Evolutionary conservation across 164 flowering plant genomes (phyloP), one percentile per base, ranked within the genome.

Genomic region (Annona squamosa): DNA sequence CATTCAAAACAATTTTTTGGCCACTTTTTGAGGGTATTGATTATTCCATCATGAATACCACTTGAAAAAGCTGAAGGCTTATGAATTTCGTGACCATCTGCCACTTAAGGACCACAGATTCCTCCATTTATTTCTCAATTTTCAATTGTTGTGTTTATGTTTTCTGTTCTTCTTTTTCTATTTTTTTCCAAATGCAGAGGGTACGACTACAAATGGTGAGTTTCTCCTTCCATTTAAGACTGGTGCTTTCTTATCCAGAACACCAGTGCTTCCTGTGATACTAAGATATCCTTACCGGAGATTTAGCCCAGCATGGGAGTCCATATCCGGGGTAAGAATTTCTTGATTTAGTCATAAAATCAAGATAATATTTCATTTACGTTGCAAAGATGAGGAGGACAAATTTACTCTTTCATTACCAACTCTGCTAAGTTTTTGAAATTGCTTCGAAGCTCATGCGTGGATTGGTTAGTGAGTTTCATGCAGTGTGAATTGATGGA

Each of bases 301-400:
- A 82, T 91, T 95, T 81, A 91, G 97, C 83, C 94, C 90, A 74
- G 96, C 99, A 47, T 90, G 96, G 99, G 99, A 95, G 63, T 79
- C 93, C 72, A 91, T 93, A 74, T 85, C 97, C 67, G 97, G 96
- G 86, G 99, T 91, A 73, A 82, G 93, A 78, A 66, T n/a, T 10
- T 16, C 59, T 52, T 52, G 17, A 3, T 52, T 52, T 52, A 52
- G 9, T 52, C 59, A 52, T 6, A 52, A 7, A 10, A 9, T 52
- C 9, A 52, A 52, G 3, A 52, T 9, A 3, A 52, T 52, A 9
- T 52, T 52, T 9, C 59, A 52, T 5, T 52, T 52, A 52, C 3
- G 16, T 6, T 10, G 9, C 13, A 52, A 52, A 52, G 59, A 6
- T 16, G 9, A 7, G 59, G 17, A 52, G 9, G 3, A 52, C 13